phyloP scores from a whole-genome alignment of 2,329 filamentous ascomycete species.

The Dryadomyces sulphureus region DNA sequence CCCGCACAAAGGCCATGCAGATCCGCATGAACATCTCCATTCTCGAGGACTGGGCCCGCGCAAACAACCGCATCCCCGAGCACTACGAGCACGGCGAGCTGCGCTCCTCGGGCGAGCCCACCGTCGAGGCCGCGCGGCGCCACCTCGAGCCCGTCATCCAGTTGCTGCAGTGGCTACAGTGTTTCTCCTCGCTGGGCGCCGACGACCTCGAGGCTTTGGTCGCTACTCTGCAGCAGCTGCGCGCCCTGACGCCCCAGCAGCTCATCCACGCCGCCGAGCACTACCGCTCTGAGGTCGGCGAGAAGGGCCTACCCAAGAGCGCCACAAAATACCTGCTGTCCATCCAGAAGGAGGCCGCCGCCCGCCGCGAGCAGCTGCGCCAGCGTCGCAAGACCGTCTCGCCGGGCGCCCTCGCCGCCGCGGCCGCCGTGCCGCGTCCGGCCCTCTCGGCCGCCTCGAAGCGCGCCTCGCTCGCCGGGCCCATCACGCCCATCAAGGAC shows the following conservation, averaged over 20 bases:
- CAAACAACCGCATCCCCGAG: conserved; percentile 86
- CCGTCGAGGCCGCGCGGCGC: conserved; percentile 65
- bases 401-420: too few relatives aligned
- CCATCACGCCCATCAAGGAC: neutral
- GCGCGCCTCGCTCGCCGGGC: neutral
- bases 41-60: conserved; percentile 87
- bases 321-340: conserved; percentile 75
- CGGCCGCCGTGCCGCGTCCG: too few relatives aligned
- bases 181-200: conserved; percentile 76
- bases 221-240: conserved; percentile 78
- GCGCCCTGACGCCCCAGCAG: conserved; percentile 71
- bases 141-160: conserved; percentile 88
- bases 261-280: conserved; percentile 84
- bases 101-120: conserved; percentile 71
- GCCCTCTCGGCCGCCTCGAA: neutral
- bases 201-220: conserved; percentile 83
- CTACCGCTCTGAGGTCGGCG: conserved; percentile 87
- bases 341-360: conserved; percentile 59
- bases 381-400: conserved; percentile 31
- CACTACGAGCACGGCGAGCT: conserved; percentile 91
- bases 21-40: conserved; percentile 97
- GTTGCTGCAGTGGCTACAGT: conserved; percentile 92
- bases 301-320: conserved; percentile 79
- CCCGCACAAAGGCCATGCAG: conserved; percentile 96
- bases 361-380: conserved; percentile 39